These are phyloP conservation scores for Xylaria intraflava DNA, from an alignment of 495 filamentous ascomycete genomes.

Conservation along the genomic window DNA sequence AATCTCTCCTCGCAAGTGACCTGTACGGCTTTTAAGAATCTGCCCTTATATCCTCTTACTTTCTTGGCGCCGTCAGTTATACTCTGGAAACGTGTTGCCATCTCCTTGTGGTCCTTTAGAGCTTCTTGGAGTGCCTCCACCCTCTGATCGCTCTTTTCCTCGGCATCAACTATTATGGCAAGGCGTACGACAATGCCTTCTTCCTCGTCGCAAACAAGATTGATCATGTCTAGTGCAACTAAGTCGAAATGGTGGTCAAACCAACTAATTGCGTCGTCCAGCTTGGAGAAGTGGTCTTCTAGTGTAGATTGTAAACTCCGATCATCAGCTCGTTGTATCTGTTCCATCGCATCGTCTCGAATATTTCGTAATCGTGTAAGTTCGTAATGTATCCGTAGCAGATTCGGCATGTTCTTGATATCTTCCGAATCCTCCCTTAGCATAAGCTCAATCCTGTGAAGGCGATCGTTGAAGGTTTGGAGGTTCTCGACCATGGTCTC, in stretches of 20 bases:
- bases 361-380: conserved; percentile 89
- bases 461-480: conserved; percentile 71
- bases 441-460: conserved; percentile 67
- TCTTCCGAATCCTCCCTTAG: conserved; percentile 77
- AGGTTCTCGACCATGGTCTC: conserved; percentile 86
- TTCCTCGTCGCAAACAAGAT: conserved; percentile 75
- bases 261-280: conserved; percentile 82
- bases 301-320: conserved; percentile 68
- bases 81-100: conserved; percentile 86
- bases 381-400: conserved; percentile 82
- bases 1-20: conserved; percentile 67
- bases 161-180: conserved; percentile 85
- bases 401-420: conserved; percentile 81
- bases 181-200: conserved; percentile 82
- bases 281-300: conserved; percentile 77
- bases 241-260: conserved; percentile 93
- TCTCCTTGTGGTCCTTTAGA: conserved; percentile 87
- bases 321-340: conserved; percentile 72
- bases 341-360: conserved; percentile 90
- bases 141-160: conserved; percentile 91
- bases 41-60: conserved; percentile 93
- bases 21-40: conserved; percentile 76
- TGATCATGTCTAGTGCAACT: conserved; percentile 84
- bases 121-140: conserved; percentile 88
- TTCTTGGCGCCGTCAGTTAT: conserved; percentile 88